A percentile compares a stretch with the other conserved stretches of the same genome.
Evolutionary conservation across 2,329 filamentous ascomycete species (phyloP).

Genomic region (Monosporascus sp.): DNA sequence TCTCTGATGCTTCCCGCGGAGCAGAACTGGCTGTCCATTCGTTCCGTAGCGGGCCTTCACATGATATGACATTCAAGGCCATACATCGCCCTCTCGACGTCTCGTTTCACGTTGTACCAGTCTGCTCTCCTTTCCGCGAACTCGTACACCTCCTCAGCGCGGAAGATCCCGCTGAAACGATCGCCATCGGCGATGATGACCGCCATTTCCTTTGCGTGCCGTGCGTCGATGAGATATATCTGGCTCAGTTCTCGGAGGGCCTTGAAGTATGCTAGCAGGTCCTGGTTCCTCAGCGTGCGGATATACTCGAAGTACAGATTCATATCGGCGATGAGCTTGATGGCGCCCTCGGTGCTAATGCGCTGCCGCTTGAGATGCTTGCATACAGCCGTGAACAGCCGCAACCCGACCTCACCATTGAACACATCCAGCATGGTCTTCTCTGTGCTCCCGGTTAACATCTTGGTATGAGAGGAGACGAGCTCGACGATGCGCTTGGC

Average conservation of each 20-base stretch:
- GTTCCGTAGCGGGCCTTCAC: slow-evolving; percentile 39
- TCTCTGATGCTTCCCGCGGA: background rate
- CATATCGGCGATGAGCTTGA: slow-evolving; percentile 94
- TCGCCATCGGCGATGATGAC: slow-evolving; percentile 89
- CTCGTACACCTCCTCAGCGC: slow-evolving; percentile 95
- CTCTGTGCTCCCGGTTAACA: slow-evolving; percentile 91
- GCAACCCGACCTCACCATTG: slow-evolving; percentile 92
- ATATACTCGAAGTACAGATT: slow-evolving; percentile 89
- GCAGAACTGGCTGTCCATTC: background rate
- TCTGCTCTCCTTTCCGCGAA: slow-evolving; percentile 91
- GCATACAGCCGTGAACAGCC: slow-evolving; percentile 85
- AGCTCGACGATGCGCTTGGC: slow-evolving; percentile 78
- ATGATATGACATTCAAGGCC: slow-evolving; percentile 84
- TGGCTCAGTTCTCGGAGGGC: slow-evolving; percentile 89
- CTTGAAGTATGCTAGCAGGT: slow-evolving; percentile 83
- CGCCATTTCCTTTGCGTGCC: slow-evolving; percentile 89
- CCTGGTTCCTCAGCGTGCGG: slow-evolving; percentile 71
- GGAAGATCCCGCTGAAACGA: slow-evolving; percentile 85
- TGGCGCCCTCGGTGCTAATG: slow-evolving; percentile 80
- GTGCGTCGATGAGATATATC: slow-evolving; percentile 86
- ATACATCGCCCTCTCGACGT: slow-evolving; percentile 96
- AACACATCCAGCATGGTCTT: slow-evolving; percentile 98
- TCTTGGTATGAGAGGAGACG: slow-evolving; percentile 81
- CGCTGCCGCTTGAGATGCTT: slow-evolving; percentile 97
- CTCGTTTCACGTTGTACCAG: slow-evolving; percentile 84